Conservation (phyloP, 1,284 basidiomycete species). For the Fistulina hepatica region DNA sequence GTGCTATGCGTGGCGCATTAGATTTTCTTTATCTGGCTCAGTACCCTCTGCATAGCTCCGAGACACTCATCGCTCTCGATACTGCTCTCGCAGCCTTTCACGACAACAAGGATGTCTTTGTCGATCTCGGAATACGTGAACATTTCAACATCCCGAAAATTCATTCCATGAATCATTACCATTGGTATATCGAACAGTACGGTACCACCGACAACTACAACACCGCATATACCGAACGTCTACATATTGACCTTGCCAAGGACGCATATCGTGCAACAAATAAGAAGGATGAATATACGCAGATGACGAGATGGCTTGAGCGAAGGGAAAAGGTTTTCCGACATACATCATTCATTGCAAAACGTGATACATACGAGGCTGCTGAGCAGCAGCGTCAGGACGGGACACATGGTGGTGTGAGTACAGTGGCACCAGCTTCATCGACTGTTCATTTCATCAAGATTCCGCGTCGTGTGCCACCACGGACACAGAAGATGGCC, state of each 20-base stretch:
- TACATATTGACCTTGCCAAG: conserved; percentile 11
- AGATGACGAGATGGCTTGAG: conserved; percentile 29
- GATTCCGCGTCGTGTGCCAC: too few relatives aligned
- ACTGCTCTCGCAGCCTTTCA: conserved; percentile 20
- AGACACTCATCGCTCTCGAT: conserved; percentile 17
- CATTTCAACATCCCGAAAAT: conserved; percentile 25
- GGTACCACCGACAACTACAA: conserved; percentile 11
- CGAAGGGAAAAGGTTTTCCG: conserved; percentile 19
- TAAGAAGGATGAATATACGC: conserved; percentile 22
- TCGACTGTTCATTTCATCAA: too few relatives aligned
- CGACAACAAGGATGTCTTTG: conserved; percentile 18
- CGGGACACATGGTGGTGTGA: too few relatives aligned
- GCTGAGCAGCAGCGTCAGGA: too few relatives aligned
- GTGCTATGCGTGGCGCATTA: conserved; percentile 16
- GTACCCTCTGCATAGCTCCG: conserved; percentile 17
- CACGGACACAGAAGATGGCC: too few relatives aligned
- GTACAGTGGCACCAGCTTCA: too few relatives aligned
- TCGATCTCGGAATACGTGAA: conserved; percentile 15
- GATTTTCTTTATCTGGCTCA: conserved; percentile 21
- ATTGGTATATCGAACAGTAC: conserved; percentile 14
- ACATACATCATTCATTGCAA: too few relatives aligned
- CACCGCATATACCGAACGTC: conserved; percentile 10
- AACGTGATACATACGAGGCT: too few relatives aligned
- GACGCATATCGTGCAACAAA: conserved; percentile 24
- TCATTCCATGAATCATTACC: conserved; percentile 12